phyloP scores from a whole-genome alignment of 108 stramenopile species.

The Parietichytrium sp. region DNA sequence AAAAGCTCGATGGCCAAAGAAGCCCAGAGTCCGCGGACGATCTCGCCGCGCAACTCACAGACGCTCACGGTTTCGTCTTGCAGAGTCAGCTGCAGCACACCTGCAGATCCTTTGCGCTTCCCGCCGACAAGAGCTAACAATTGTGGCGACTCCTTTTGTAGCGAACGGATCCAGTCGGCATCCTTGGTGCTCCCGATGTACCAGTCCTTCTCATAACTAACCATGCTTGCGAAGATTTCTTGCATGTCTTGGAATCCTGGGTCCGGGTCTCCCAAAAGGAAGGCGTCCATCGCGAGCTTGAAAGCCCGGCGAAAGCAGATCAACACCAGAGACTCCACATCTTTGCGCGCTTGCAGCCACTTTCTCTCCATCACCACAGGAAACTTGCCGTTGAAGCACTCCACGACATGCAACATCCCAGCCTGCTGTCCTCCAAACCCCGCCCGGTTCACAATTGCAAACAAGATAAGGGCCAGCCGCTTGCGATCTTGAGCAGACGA shows the following conservation, averaged over 20 bases:
- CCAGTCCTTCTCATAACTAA: neutral
- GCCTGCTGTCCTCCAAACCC: too few relatives aligned
- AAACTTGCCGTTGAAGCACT: too few relatives aligned
- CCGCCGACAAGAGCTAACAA: neutral
- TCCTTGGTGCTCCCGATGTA: neutral
- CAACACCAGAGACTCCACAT: neutral
- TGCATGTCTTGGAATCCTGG: neutral
- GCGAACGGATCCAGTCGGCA: neutral
- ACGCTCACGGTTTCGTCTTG: neutral
- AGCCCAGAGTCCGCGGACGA: constrained; percentile 8
- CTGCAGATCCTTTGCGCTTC: neutral
- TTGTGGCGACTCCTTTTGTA: neutral
- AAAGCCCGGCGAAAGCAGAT: neutral
- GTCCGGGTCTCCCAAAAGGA: neutral
- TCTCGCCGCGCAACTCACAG: neutral
- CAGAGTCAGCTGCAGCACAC: neutral
- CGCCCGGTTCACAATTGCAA: too few relatives aligned
- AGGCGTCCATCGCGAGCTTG: neutral
- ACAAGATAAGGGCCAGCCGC: too few relatives aligned
- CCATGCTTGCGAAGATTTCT: neutral
- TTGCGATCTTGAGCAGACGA: too few relatives aligned
- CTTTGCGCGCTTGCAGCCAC: too few relatives aligned
- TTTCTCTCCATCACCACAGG: too few relatives aligned
- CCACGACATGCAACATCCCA: too few relatives aligned
- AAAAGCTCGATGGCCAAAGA: neutral